Evolutionary conservation across 441 rosid species (phyloP).

Genomic region (Melastoma candidum): DNA sequence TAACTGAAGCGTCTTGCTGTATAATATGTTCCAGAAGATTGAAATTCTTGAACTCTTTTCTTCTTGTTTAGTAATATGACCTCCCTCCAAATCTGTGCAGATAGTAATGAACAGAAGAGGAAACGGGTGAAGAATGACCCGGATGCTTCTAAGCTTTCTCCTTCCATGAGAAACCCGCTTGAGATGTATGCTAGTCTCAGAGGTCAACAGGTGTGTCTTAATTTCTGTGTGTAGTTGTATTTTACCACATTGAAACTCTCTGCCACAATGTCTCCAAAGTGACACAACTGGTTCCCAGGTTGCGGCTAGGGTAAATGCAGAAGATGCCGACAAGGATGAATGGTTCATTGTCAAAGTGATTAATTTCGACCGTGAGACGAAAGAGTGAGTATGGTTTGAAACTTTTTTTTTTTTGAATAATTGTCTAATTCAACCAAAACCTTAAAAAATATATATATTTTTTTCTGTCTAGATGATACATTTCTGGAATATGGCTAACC

Average conservation of each 20-base stretch:
- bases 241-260: slow-evolving; percentile 2
- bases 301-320: slow-evolving; percentile 80
- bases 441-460: background rate
- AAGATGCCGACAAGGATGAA: slow-evolving; percentile 78
- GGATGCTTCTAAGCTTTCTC: slow-evolving; percentile 53
- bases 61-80: background rate
- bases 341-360: slow-evolving; percentile 92
- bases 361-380: slow-evolving; percentile 77
- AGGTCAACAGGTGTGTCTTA: slow-evolving; percentile 65
- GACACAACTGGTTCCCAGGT: slow-evolving; percentile 40
- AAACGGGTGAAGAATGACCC: slow-evolving; percentile 76
- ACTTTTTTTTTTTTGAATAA: background rate
- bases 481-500: too few species aligned
- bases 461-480: background rate
- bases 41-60: background rate
- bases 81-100: slow-evolving; percentile 39
- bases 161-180: slow-evolving; percentile 61
- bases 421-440: background rate
- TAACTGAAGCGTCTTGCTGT: too few species aligned
- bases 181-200: slow-evolving; percentile 62
- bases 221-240: slow-evolving; percentile 6
- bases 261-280: background rate
- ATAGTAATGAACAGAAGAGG: slow-evolving; percentile 71
- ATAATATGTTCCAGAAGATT: background rate
- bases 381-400: slow-evolving; percentile 53